Base-by-base conservation (phyloP, 2,329 filamentous ascomycete genomes). In the Trichoderma sp. region DNA sequence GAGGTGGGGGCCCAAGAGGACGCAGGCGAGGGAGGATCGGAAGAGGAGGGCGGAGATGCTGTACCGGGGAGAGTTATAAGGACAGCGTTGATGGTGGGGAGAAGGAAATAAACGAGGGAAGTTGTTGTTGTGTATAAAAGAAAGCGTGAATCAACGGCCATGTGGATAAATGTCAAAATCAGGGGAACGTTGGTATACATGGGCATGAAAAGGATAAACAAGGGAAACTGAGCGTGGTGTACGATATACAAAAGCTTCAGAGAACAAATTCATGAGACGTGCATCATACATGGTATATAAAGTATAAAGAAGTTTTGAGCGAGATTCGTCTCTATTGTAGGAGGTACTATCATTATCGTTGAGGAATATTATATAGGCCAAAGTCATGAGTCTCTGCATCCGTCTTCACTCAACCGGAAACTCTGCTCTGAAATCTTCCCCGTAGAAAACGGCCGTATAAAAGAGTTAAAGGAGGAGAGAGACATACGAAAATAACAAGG, bases 1-100 rank as follows among this genome's bases (percentile, higher is more conserved):
- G n/a, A 78, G 83, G 63, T 90, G 87, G 88, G 88, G 88, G 13
- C 82, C 85, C 24, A 84, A 83, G 70, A 83, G 84, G 77, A 79
- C 79, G 34, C 81, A 83, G 75, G 88, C 88, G 14, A 79, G 83
- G 68, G 84, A 86, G 73, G 88, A 90, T 54, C 80, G 85, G 72
- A 75, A 79, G 74, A 85, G 84, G 80, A 82, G 88, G 71, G 82
- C 81, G 71, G 80, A 81, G 51, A 81, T 89, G 82, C 73, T 89
- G 63, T 82, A 84, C 71, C 78, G 79, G 30, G 85, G 85, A 52
- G 81, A 86, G 76, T 74, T 88, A 75, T 87, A 81, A n/a, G n/a
- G n/a, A n/a, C n/a, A n/a, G n/a, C n/a, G n/a, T n/a, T n/a, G n/a
- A n/a, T n/a, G n/a, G n/a, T n/a, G n/a, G n/a, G n/a, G n/a, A n/a